These are phyloP conservation scores for Picochlorum sp. DNA, from an alignment of 139 green algal genomes.

Conservation along the genomic window DNA sequence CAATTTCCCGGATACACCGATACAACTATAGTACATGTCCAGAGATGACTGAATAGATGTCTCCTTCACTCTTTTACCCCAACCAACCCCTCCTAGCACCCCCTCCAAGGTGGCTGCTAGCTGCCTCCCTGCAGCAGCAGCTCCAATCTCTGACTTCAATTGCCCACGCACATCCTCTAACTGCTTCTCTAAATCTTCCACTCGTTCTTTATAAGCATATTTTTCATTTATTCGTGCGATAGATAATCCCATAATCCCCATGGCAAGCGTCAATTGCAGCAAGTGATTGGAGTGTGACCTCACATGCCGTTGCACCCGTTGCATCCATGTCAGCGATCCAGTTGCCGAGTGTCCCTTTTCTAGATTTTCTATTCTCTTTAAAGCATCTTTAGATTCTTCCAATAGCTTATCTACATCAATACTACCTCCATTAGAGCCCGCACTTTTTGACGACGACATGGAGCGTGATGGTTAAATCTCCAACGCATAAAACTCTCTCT, in stretches of 20 bases:
- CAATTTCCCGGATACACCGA: too few relatives aligned
- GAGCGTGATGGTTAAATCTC: too few relatives aligned
- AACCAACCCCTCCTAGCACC: neutral
- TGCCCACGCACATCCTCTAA: neutral
- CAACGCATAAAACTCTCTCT: too few relatives aligned
- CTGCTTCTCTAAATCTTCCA: neutral
- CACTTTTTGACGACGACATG: neutral
- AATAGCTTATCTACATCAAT: conserved; percentile 22
- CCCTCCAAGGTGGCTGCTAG: neutral
- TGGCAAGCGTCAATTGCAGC: conserved; percentile 20
- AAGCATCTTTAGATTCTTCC: conserved; percentile 10
- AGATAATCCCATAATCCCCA: conserved; percentile 26
- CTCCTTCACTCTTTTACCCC: too few relatives aligned
- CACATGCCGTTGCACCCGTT: conserved; percentile 16
- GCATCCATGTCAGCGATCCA: neutral
- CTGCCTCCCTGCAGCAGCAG: neutral
- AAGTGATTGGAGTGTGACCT: conserved; percentile 10
- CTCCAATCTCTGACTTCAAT: neutral
- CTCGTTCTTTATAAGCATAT: conserved; percentile 2
- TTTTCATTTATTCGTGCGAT: conserved; percentile 23
- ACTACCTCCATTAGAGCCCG: neutral
- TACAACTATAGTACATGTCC: too few relatives aligned
- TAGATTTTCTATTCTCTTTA: conserved; percentile 27
- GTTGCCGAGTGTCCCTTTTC: neutral
- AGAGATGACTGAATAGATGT: too few relatives aligned